Evolutionary conservation across 1,284 basidiomycete species (phyloP).

Genomic region (Puccinia triticina): DNA sequence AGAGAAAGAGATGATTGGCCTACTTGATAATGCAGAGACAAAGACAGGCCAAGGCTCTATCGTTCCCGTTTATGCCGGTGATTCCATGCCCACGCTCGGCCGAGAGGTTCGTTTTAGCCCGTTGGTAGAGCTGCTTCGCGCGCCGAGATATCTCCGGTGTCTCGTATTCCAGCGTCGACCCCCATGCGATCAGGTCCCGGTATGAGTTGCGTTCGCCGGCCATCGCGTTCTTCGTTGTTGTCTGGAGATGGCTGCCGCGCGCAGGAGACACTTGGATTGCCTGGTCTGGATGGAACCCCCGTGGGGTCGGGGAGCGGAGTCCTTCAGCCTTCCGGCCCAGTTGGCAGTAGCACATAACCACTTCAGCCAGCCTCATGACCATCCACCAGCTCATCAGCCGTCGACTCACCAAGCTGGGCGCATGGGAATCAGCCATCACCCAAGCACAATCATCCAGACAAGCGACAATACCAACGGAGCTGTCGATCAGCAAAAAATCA

Average conservation of each 20-base stretch:
- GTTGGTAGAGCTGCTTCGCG: conserved; percentile 12
- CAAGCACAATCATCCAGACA: background rate
- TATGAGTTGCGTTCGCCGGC: background rate
- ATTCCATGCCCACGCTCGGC: conserved; percentile 35
- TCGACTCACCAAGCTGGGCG: background rate
- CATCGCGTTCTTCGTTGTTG: background rate
- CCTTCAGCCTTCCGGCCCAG: too few species aligned
- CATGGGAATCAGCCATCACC: background rate
- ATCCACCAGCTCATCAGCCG: background rate
- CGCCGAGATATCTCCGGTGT: conserved; percentile 15
- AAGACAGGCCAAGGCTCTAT: conserved; percentile 42
- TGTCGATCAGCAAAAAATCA: too few species aligned
- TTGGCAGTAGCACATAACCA: background rate
- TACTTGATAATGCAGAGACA: conserved; percentile 41
- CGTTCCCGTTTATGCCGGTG: conserved; percentile 34
- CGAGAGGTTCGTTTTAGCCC: conserved; percentile 29
- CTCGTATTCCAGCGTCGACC: conserved; percentile 16
- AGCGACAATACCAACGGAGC: background rate
- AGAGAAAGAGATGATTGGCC: background rate
- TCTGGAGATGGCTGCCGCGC: too few species aligned
- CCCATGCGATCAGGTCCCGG: conserved; percentile 36
- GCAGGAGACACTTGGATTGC: too few species aligned
- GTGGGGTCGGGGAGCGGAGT: too few species aligned
- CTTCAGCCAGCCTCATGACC: conserved; percentile 20
- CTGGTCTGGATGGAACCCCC: too few species aligned